Evolutionary conservation across 2,329 filamentous ascomycete genomes (phyloP).

Genomic region (Juglanconis sp.): DNA sequence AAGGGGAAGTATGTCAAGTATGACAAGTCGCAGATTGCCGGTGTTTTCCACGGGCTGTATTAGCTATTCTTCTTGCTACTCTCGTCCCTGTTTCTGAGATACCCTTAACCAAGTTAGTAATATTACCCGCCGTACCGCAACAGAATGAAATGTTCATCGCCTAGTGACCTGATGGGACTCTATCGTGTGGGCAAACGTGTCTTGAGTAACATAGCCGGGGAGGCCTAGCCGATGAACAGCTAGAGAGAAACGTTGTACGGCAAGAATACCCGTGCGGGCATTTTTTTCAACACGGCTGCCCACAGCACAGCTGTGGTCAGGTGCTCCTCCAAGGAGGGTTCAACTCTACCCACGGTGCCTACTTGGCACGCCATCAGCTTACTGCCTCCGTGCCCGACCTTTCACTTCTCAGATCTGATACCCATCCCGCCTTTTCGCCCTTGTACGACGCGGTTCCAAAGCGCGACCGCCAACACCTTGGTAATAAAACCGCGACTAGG

Average conservation of each 20-base stretch:
- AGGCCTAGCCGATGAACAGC: not conserved
- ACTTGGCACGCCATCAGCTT: not conserved
- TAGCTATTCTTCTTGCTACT: conserved; percentile 20
- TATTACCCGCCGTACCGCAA: not conserved
- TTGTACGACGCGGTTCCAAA: not conserved
- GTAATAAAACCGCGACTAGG: not conserved
- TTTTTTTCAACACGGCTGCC: not conserved
- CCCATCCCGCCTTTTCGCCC: not conserved
- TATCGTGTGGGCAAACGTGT: not conserved
- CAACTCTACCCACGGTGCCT: not conserved
- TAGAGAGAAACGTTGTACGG: not conserved
- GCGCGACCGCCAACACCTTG: not conserved
- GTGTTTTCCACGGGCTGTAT: conserved; percentile 56
- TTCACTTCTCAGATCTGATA: conserved; percentile 4
- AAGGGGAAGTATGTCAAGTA: conserved; percentile 99
- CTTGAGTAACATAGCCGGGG: not conserved
- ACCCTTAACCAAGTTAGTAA: not conserved
- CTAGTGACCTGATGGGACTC: not conserved
- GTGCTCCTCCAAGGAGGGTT: not conserved
- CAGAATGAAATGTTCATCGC: not conserved
- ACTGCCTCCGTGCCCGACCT: not conserved
- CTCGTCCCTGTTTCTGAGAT: not conserved
- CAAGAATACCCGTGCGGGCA: not conserved
- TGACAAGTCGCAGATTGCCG: conserved; percentile 78
- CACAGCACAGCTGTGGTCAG: not conserved